Conservation (phyloP, 2,329 filamentous ascomycete species). For the Thielaviopsis euricoi region DNA sequence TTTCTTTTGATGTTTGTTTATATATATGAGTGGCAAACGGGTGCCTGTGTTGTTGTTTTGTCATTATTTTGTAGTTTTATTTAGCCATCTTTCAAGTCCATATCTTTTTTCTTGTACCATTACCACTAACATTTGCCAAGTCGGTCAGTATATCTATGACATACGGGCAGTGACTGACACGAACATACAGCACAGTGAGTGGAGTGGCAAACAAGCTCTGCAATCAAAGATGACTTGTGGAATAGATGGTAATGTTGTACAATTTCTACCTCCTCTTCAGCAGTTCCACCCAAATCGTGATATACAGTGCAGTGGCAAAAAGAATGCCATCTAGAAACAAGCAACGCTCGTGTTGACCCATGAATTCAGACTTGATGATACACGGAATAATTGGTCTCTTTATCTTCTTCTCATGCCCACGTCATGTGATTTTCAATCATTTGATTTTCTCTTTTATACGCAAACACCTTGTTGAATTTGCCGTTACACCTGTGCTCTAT, state of each 20-base stretch:
- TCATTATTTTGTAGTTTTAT: not conserved
- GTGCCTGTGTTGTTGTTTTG: not conserved
- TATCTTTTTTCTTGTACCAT: not conserved
- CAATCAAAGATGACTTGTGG: not conserved
- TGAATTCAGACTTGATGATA: constrained; percentile 1
- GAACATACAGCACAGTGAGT: no score
- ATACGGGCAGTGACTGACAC: no score
- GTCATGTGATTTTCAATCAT: not conserved
- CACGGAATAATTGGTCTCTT: not conserved
- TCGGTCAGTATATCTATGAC: not conserved
- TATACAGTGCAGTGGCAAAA: not conserved
- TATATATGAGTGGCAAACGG: not conserved
- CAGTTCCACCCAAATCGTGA: no score
- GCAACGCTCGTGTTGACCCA: not conserved
- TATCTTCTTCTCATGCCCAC: not conserved
- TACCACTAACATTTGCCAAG: not conserved
- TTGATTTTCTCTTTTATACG: not conserved
- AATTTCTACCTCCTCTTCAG: not conserved
- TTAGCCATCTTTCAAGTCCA: not conserved
- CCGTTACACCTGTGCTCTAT: not conserved
- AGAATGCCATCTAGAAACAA: not conserved
- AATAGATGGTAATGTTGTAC: not conserved
- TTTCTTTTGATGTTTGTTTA: not conserved
- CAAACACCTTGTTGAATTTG: no score
- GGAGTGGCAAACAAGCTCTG: no score